These are phyloP conservation scores for Aspergillus candidus DNA, from an alignment of 2,329 filamentous ascomycete species.

Conservation along the genomic window DNA sequence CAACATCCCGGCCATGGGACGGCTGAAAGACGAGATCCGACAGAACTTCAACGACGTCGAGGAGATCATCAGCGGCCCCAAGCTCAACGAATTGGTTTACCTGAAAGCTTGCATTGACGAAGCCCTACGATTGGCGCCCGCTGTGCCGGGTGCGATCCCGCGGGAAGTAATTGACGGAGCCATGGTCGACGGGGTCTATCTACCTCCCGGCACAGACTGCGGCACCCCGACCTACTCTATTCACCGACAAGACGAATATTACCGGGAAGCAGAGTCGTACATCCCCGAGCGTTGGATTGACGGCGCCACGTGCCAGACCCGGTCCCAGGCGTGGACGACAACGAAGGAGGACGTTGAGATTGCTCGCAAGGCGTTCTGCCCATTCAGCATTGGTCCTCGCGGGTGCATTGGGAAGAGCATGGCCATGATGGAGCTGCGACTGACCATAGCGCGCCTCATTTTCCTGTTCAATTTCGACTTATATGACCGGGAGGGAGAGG, in stretches of 20 bases:
- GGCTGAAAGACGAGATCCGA: slow-evolving; percentile 33
- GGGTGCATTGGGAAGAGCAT: slow-evolving; percentile 41
- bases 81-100: slow-evolving; percentile 33
- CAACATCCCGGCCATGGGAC: slow-evolving; percentile 24
- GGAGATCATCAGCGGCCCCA: slow-evolving; percentile 31
- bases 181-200: slow-evolving; percentile 31
- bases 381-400: slow-evolving; percentile 43
- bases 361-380: slow-evolving; percentile 66
- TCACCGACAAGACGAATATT: slow-evolving; percentile 61
- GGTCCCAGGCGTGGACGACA: slow-evolving; percentile 31
- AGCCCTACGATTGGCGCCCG: slow-evolving; percentile 35
- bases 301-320: slow-evolving; percentile 39
- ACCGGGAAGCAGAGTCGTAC: slow-evolving; percentile 53
- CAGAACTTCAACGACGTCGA: slow-evolving; percentile 29
- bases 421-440: slow-evolving; percentile 39
- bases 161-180: slow-evolving; percentile 36
- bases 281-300: slow-evolving; percentile 61
- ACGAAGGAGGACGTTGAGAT: slow-evolving; percentile 45
- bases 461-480: slow-evolving; percentile 37
- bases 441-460: slow-evolving; percentile 34
- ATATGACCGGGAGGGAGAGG: slow-evolving; percentile 30
- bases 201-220: slow-evolving; percentile 52
- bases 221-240: slow-evolving; percentile 63
- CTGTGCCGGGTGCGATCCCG: slow-evolving; percentile 33
- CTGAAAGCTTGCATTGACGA: slow-evolving; percentile 40